Percentiles rank a stretch among this genome's conserved stretches.
Conservation (phyloP, 192 early-diverging fungal species). For the Backusella morwellensis region DNA sequence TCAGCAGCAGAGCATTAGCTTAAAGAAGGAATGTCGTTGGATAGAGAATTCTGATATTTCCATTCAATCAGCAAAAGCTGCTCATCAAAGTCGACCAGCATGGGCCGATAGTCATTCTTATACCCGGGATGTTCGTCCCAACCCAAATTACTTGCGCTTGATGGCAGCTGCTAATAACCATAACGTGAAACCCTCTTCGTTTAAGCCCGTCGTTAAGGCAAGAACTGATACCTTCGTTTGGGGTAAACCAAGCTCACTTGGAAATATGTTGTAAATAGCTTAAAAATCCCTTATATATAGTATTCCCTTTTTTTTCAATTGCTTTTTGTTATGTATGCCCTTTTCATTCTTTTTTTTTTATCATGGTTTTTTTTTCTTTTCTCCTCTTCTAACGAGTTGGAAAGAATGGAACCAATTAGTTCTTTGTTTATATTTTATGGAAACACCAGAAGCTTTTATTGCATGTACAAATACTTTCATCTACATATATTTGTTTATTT, state of each 20-base stretch:
- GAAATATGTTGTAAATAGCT: conserved; percentile 4
- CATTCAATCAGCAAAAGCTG: neutral
- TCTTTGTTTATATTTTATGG: conserved; percentile 7
- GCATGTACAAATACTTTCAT: conserved; percentile 3
- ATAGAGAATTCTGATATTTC: conserved; percentile 5
- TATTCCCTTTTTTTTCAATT: neutral
- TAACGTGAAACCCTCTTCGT: neutral
- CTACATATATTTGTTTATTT: neutral
- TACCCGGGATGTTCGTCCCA: neutral
- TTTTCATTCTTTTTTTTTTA: neutral
- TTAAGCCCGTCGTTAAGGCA: neutral
- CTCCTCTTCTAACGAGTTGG: neutral
- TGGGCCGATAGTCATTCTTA: neutral
- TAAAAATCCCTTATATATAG: neutral
- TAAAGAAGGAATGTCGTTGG: neutral
- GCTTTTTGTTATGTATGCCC: neutral
- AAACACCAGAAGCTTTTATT: conserved; percentile 1
- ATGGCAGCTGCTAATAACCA: neutral
- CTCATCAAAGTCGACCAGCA: neutral
- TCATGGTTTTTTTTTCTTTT: neutral
- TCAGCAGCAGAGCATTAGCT: neutral
- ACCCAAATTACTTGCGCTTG: conserved; percentile 1
- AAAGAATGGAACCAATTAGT: neutral
- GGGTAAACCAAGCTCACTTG: neutral
- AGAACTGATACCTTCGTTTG: neutral